These are phyloP conservation scores for Elsinoe ampelina DNA, from an alignment of 2,329 filamentous ascomycete genomes.

Conservation along the genomic window DNA sequence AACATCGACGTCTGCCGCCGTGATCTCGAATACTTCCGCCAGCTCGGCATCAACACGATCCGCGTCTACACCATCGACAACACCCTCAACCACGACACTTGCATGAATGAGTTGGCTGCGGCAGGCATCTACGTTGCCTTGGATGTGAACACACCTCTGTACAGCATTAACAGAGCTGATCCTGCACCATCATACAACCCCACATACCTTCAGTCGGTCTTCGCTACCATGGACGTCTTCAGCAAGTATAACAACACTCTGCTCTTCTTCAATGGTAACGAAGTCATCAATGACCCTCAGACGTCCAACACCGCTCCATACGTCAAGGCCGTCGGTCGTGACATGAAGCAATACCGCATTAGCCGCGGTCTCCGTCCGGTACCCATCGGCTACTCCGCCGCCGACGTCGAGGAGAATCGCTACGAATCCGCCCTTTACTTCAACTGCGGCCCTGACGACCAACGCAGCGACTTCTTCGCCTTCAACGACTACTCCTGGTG, in stretches of 20 bases:
- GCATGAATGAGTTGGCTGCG: constrained; percentile 71
- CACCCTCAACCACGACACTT: constrained; percentile 67
- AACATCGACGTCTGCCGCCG: constrained; percentile 62
- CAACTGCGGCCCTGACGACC: constrained; percentile 80
- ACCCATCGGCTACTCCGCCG: constrained; percentile 73
- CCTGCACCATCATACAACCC: constrained; percentile 77
- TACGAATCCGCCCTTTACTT: constrained; percentile 78
- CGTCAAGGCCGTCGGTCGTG: constrained; percentile 61
- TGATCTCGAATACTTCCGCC: constrained; percentile 72
- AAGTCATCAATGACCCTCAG: constrained; percentile 57
- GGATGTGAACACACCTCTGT: constrained; percentile 83
- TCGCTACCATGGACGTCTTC: constrained; percentile 81
- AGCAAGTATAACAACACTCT: constrained; percentile 76
- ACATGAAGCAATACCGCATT: constrained; percentile 73
- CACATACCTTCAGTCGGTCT: constrained; percentile 74
- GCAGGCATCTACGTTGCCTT: constrained; percentile 88
- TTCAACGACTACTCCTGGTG: constrained; percentile 91
- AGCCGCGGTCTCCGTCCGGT: constrained; percentile 58
- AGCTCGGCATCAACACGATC: constrained; percentile 80
- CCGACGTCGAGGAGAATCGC: constrained; percentile 77
- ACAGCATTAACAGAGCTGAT: constrained; percentile 71
- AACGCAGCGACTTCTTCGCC: constrained; percentile 79
- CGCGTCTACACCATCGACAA: constrained; percentile 93
- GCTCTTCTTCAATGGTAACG: constrained; percentile 73
- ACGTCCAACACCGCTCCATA: constrained; percentile 61